Base-by-base conservation (phyloP, 768 basidiomycete genomes). In the Suillus fuscotomentosus region DNA sequence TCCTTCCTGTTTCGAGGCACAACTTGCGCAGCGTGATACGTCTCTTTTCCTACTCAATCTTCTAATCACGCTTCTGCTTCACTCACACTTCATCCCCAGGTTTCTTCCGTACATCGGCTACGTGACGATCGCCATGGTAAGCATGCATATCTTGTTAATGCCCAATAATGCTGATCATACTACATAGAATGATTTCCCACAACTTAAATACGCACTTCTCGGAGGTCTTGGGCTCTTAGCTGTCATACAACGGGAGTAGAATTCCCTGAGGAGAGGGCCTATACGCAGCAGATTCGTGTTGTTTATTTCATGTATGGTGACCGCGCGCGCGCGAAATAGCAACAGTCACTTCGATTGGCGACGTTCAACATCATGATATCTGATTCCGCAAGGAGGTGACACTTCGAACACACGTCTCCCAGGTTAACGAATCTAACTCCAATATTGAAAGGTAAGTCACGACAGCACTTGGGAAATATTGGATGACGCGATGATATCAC, bases 31-130 rank as follows among this genome's bases (percentile, higher is more conserved):
- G 5, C n/a, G n/a, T 47, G n/a, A 47, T 20, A n/a, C 10, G n/a
- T 47, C 43, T 8, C 43, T 22, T 36, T 36, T 42, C 42, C 6
- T 8, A 42, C 41, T 41, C 62, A 34, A 61, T 61, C 8, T 61
- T 60, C 34, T 39, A 17, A 53, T 5, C 7, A 3, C 48, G 3
- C 48, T 14, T 14, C 24, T 60, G 24, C 15, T 22, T 22, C 8
- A 41, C 54, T 60, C 27, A 42, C 15, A 45, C 55, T 68, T 6
- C 39, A 41, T 15, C 63, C 31, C 14, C 68, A 96, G 95, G 10
- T 98, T 97, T 80, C 70, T 98, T 70, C 96, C 97, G 2, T 97
- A 94, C 69, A 84, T 98, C 51, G 96, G 97, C 69, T 99, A 99
- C 73, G 91, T 97, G 39, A 97, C 96, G 8, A 98, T 98, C 67